Percentiles rank a stretch among this genome's conserved stretches.
Evolutionary conservation across 192 early-diverging fungal species (phyloP).

Genomic region (Podila epicladia): DNA sequence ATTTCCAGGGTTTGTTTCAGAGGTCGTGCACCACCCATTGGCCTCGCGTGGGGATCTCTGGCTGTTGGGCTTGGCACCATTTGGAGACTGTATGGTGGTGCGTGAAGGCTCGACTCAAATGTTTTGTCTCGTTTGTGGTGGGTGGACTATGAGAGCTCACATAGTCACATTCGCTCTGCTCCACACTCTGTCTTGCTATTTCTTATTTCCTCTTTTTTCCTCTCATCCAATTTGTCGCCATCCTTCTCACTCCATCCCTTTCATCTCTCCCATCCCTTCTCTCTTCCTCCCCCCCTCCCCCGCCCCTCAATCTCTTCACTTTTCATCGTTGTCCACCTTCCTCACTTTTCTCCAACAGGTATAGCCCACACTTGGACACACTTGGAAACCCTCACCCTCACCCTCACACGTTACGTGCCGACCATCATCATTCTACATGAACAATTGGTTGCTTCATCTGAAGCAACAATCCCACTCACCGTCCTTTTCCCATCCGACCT

Average conservation of each 20-base stretch:
- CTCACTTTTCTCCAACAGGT: not conserved
- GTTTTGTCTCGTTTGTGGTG: too few species aligned
- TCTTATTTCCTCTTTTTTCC: not conserved
- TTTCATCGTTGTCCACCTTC: not conserved
- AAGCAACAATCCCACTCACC: too few species aligned
- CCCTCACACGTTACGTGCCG: not conserved
- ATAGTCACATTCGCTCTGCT: too few species aligned
- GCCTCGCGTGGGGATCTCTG: too few species aligned
- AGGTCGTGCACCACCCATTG: too few species aligned
- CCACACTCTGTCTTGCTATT: not conserved
- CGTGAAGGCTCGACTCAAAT: too few species aligned
- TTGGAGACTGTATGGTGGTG: too few species aligned
- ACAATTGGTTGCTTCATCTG: too few species aligned
- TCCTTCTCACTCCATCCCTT: not conserved
- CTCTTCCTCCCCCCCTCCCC: too few species aligned
- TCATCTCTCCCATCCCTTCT: not conserved
- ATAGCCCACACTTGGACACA: not conserved
- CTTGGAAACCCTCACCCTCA: not conserved
- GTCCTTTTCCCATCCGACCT: too few species aligned
- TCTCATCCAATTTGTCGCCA: not conserved
- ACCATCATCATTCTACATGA: not conserved
- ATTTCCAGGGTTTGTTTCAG: too few species aligned
- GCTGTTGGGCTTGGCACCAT: too few species aligned
- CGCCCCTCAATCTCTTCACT: not conserved
- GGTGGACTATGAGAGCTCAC: not conserved